Conservation (phyloP, 352 stramenopile genomes). For the Pythium dissimile region DNA sequence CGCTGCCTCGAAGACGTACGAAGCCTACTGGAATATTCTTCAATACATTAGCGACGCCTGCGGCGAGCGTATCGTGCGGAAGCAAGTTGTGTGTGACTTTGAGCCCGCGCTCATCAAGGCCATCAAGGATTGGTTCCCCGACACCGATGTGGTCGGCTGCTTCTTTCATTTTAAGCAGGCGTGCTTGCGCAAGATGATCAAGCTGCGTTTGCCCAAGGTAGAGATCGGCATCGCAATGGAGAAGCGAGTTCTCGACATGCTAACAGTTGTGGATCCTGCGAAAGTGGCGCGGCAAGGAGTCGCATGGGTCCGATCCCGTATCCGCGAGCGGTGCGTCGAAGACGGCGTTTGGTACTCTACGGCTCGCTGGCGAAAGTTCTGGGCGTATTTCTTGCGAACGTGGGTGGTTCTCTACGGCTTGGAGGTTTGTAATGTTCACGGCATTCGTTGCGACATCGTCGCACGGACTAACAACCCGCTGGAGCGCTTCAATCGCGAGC, state of each 20-base stretch:
- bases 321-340: background rate
- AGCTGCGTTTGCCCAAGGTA: background rate
- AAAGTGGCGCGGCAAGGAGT: background rate
- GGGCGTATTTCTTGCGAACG: slow-evolving; percentile 4
- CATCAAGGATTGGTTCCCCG: slow-evolving; percentile 2
- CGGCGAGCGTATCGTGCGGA: background rate
- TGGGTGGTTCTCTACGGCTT: background rate
- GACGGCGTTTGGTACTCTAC: background rate
- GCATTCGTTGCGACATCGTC: background rate
- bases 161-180: slow-evolving; percentile 27
- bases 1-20: slow-evolving; percentile 9
- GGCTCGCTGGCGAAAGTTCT: background rate
- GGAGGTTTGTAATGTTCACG: slow-evolving; percentile 4
- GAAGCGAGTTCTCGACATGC: slow-evolving; percentile 3
- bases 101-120: slow-evolving; percentile 14
- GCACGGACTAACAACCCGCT: slow-evolving; percentile 12
- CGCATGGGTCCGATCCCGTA: background rate
- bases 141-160: slow-evolving; percentile 3
- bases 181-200: slow-evolving; percentile 7
- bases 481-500: slow-evolving; percentile 12
- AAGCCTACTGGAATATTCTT: slow-evolving; percentile 24
- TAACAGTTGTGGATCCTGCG: background rate
- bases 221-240: slow-evolving; percentile 14
- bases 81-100: slow-evolving; percentile 18
- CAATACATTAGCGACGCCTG: slow-evolving; percentile 1